A percentile compares a stretch with the other conserved stretches of the same genome.
These are phyloP conservation scores for Ensete ventricosum DNA, from an alignment of 176 grass and related monocot genomes.

Conservation along the genomic window DNA sequence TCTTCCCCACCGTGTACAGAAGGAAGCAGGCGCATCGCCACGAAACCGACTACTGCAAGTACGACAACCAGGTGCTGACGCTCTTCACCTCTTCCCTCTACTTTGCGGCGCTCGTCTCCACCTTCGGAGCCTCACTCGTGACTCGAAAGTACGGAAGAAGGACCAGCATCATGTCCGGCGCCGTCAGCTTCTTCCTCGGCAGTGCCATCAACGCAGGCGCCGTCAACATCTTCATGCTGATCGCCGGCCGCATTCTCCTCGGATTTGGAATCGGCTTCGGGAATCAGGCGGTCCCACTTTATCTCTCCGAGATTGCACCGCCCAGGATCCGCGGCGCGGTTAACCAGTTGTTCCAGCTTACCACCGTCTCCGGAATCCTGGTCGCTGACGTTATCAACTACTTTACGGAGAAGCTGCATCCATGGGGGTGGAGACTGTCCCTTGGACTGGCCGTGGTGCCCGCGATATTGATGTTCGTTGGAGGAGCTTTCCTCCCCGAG, in stretches of 20 bases:
- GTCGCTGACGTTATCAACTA: constrained; percentile 85
- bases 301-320: constrained; percentile 87
- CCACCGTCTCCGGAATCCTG: constrained; percentile 81
- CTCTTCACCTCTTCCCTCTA: constrained; percentile 96
- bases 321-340: constrained; percentile 82
- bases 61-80: constrained; percentile 89
- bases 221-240: constrained; percentile 71
- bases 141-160: constrained; percentile 48
- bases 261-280: constrained; percentile 89
- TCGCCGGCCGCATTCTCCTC: constrained; percentile 68
- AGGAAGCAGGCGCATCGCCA: constrained; percentile 58
- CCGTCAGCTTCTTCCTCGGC: constrained; percentile 85
- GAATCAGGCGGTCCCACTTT: constrained; percentile 89
- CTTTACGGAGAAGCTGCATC: constrained; percentile 70
- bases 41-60: constrained; percentile 98
- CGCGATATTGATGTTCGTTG: constrained; percentile 62
- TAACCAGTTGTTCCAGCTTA: constrained; percentile 96
- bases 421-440: constrained; percentile 86
- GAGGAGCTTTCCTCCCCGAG: constrained; percentile 69
- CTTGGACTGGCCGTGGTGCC: constrained; percentile 78
- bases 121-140: constrained; percentile 76
- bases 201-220: constrained; percentile 66
- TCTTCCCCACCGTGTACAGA: constrained; percentile 65
- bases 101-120: constrained; percentile 83
- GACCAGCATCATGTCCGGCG: constrained; percentile 76